Base-by-base conservation (phyloP, 495 filamentous ascomycete species). In the Aspergillus incahuasiensis region DNA sequence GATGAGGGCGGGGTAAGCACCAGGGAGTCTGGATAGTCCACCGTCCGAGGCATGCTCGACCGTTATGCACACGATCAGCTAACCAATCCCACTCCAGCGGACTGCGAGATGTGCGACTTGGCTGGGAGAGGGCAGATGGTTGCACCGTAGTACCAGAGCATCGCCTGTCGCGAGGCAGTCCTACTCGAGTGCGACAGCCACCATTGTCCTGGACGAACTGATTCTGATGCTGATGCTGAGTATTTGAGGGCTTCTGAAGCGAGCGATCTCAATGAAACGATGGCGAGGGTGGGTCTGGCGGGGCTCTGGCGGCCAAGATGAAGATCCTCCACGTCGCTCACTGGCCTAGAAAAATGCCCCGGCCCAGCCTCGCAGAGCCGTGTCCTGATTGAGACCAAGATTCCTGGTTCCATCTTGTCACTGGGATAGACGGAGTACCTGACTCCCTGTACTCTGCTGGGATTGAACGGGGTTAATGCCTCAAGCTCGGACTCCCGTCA, bases 241-340 rank as follows among this genome's bases (percentile, higher is more conserved):
- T 25, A 44, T 24, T 32, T 12, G 38, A 40, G 8, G n/a, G n/a
- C 38, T 40, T n/a, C 5, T 18, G 15, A 40, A 40, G n/a, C 5
- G 38, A 40, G 38, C 38, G 38, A 40, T 40, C 38, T 40, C 38
- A 56, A 49, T 52, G 55, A 42, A 52, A 55, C 55, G 54, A 45
- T 57, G 48, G 48, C 44, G 43, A 38, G 28, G 55, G 63, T 60
- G 59, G 63, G 59, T 58, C 63, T 44, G 42, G 63, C 53, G 58
- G 58, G 58, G 43, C 52, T 56, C 57, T 50, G 44, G 54, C 54
- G 56, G 59, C 45, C 59, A 54, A 60, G 47, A 46, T 34, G 59
- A 60, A 59, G 59, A 65, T 65, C 59, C 59, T 65, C 63, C 57
- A 57, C 55, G 59, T 44, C 58, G 51, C 42, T 62, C 54, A 58